Evolutionary conservation across 2,329 filamentous ascomycete genomes (phyloP).

Genomic region (Curvularia lunata): DNA sequence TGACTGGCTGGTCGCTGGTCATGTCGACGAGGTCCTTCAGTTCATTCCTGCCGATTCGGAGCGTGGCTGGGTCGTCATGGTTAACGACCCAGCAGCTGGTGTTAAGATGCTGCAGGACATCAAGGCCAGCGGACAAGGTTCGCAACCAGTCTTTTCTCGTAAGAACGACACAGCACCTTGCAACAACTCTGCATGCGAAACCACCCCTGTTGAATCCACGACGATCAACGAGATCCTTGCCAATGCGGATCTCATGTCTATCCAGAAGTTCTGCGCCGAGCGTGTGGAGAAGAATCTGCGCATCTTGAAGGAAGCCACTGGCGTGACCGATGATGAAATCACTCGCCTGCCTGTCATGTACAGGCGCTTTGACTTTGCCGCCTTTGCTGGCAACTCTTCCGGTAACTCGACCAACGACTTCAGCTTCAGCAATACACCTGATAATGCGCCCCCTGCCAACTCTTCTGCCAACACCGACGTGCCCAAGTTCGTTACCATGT

Average conservation of each 20-base stretch:
- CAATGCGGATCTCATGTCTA: slow-evolving; percentile 7
- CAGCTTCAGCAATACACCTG: not conserved
- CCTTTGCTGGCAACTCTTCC: not conserved
- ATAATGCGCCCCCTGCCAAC: not conserved
- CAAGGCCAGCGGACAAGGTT: not conserved
- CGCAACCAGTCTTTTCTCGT: not conserved
- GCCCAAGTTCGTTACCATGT: not conserved
- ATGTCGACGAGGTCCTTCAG: slow-evolving; percentile 49
- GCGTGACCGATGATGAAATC: slow-evolving; percentile 12
- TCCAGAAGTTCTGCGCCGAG: slow-evolving; percentile 4
- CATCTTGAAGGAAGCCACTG: slow-evolving; percentile 13
- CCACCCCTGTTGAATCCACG: not conserved
- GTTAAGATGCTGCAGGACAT: not conserved
- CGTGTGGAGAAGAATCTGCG: slow-evolving; percentile 9
- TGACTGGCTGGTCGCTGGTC: slow-evolving; percentile 41
- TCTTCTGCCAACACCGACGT: not conserved
- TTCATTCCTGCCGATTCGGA: slow-evolving; percentile 31
- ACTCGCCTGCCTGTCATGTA: slow-evolving; percentile 8
- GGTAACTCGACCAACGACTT: not conserved
- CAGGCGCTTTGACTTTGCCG: not conserved
- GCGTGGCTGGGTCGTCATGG: slow-evolving; percentile 1
- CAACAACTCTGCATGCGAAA: not conserved
- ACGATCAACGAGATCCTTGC: slow-evolving; percentile 10
- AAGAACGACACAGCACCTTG: slow-evolving; percentile 2
- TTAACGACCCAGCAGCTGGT: not conserved